Percentiles rank a stretch among this genome's conserved stretches.
These are phyloP conservation scores for Rhamnella rubrinervis DNA, from an alignment of 331 rosid genomes.

Conservation along the genomic window DNA sequence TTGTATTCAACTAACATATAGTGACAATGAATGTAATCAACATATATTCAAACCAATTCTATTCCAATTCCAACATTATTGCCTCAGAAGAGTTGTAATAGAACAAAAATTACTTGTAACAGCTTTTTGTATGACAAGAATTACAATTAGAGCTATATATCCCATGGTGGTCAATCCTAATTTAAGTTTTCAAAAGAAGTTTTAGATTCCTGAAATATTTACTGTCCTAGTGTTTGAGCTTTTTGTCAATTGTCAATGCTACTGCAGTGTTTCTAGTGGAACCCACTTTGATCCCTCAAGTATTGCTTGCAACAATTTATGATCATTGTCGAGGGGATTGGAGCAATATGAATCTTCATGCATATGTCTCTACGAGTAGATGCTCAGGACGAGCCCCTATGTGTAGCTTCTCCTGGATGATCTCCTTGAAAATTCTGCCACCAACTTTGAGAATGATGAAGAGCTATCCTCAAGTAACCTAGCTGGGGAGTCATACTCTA, in stretches of 20 bases:
- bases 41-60: no score
- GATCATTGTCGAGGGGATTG: background rate
- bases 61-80: no score
- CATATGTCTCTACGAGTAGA: background rate
- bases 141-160: background rate
- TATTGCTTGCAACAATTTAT: background rate
- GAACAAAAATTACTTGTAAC: background rate
- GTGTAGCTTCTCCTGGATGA: slow-evolving; percentile 44
- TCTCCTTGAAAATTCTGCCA: slow-evolving; percentile 67
- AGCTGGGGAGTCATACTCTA: slow-evolving; percentile 66
- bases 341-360: background rate
- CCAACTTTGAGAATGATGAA: slow-evolving; percentile 81
- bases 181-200: background rate
- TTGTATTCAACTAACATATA: no score
- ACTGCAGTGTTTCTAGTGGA: background rate
- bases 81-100: background rate
- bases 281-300: background rate
- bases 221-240: background rate
- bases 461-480: slow-evolving; percentile 55
- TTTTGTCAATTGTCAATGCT: background rate
- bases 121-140: background rate
- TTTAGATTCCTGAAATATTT: background rate
- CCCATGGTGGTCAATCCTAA: slow-evolving; percentile 1
- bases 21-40: no score
- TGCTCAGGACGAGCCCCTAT: slow-evolving; percentile 20